Base-by-base conservation (phyloP, 2,329 filamentous ascomycete species). In the Macroventuria anomochaeta region DNA sequence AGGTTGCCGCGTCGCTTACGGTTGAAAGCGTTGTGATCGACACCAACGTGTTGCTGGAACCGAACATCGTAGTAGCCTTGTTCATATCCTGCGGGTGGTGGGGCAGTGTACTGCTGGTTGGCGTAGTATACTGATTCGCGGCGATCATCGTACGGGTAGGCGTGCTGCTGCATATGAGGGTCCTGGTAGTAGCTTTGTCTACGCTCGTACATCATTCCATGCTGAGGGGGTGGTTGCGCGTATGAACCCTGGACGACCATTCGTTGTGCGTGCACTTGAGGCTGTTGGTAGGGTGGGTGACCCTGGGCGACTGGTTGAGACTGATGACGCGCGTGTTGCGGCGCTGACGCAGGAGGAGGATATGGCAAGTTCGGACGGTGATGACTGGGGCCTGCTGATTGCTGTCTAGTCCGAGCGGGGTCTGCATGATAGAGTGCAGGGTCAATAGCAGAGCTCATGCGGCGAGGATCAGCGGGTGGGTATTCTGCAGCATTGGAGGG, bases 1-100 rank as follows among this genome's bases (percentile, higher is more conserved):
- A 96, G 80, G 68, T 96, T 96, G 1, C 92, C 92, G 32, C 92
- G 83, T 46, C 91, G 82, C 71, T 81, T 79, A 65, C 82, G 63
- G 54, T 83, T 71, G 57, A 70, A 72, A 1, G 59, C 55, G 28
- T 61, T 67, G n/a, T 67, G 65, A 29, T 72, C 68, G 10, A 67
- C 53, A 17, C 64, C 64, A 8, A 69, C 48, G 15, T 64, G 55
- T 23, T 65, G 60, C 34, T 74, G 71, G 49, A 73, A 74, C 17
- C 62, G 63, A 41, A 69, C 68, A 32, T 67, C 64, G 28, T 62
- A 53, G 33, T 68, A 66, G 5, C 50, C 25, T 8, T 52, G 48
- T 7, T 68, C 62, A 36, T 71, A 69, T 13, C 49, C 46, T 12
- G 54, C 49, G 12, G 58, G 53, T 8, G 61, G 50, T 13, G 51